Evolutionary conservation across 257 asterid species (phyloP), one percentile per base, ranked within the genome.

Genomic region (Ophiorrhiza pumila): DNA sequence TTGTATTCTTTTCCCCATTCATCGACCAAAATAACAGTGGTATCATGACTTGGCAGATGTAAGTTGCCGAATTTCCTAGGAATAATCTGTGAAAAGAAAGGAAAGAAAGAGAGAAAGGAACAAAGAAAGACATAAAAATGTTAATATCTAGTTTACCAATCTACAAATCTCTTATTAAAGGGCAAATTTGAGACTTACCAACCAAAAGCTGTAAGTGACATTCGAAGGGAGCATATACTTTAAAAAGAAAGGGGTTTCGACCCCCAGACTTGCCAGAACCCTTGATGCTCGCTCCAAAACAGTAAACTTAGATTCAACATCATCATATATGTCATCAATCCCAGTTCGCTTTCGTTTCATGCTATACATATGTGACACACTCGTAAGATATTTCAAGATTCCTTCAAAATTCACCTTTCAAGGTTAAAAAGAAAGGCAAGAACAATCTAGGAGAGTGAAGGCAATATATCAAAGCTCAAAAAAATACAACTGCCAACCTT

Each of bases 181-280:
- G 75, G 64, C 1, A 29, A 65, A 35, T n/a, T 31, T 66, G 45
- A 69, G 65, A 71, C 87, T 81, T 85, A 94, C 98, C 89, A 94
- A 67, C 99, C 99, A 94, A 84, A 94, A 94, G 68, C 99, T 95
- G 77, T 85, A 89, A 60, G 88, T 74, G 53, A 94, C 99, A 68
- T 90, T 94, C n/a, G 99, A 91, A 34, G 95, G 97, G 81, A 87
- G 96, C 99, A 94, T 91, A 57, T 89, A 85, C 83, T 94, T 94
- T 4, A 82, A 27, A 76, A 91, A 88, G 81, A 71, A 79, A 23
- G 98, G 99, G 34, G 67, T 61, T 52, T 85, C 83, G 57, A 83
- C 83, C 37, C 66, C 87, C 34, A 87, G 71, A 60, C 77, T 67
- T 0, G 84, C 67, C 37, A 87, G 82, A 4, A 87, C 72, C 80